phyloP scores from a whole-genome alignment of 345 rosid genomes.

The Pugionium cornutum region DNA sequence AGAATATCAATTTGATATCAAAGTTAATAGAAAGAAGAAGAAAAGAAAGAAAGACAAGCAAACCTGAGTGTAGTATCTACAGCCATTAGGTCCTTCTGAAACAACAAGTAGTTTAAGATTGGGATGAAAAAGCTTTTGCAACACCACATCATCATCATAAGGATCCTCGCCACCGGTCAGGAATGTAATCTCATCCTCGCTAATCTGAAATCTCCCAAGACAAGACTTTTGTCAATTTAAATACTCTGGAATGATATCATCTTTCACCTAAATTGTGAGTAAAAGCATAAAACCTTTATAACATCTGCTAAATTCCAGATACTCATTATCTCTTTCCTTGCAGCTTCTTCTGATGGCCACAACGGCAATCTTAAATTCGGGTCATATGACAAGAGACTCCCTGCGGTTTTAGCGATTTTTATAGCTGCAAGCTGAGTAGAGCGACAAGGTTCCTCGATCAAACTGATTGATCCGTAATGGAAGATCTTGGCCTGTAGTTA shows the following conservation, averaged over 20 bases:
- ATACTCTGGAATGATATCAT: slow-evolving; percentile 1
- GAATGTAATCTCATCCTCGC: slow-evolving; percentile 91
- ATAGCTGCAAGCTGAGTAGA: slow-evolving; percentile 94
- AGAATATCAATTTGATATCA: slow-evolving; percentile 3
- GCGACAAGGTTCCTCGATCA: slow-evolving; percentile 92
- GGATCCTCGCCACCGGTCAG: slow-evolving; percentile 68
- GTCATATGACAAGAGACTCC: slow-evolving; percentile 87
- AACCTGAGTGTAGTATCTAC: slow-evolving; percentile 93
- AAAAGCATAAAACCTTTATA: slow-evolving; percentile 59
- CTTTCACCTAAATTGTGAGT: not conserved
- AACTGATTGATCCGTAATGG: slow-evolving; percentile 95
- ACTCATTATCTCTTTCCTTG: slow-evolving; percentile 76
- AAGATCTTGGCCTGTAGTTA: slow-evolving; percentile 79
- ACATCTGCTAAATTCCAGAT: slow-evolving; percentile 92
- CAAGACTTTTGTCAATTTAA: slow-evolving; percentile 20
- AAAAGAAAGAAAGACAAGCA: not conserved
- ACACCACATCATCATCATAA: slow-evolving; percentile 62
- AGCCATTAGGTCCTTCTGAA: slow-evolving; percentile 89
- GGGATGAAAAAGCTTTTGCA: slow-evolving; percentile 72
- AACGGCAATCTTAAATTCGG: slow-evolving; percentile 87
- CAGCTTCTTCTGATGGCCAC: slow-evolving; percentile 92
- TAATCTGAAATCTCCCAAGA: slow-evolving; percentile 53
- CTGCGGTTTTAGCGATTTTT: slow-evolving; percentile 70
- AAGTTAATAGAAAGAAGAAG: not conserved
- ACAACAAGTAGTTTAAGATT: slow-evolving; percentile 81